A percentile compares a stretch with the other conserved stretches of the same genome.
Evolutionary conservation across 2,329 filamentous ascomycete species (phyloP).

Genomic region (Zymoseptoria pseudotritici): DNA sequence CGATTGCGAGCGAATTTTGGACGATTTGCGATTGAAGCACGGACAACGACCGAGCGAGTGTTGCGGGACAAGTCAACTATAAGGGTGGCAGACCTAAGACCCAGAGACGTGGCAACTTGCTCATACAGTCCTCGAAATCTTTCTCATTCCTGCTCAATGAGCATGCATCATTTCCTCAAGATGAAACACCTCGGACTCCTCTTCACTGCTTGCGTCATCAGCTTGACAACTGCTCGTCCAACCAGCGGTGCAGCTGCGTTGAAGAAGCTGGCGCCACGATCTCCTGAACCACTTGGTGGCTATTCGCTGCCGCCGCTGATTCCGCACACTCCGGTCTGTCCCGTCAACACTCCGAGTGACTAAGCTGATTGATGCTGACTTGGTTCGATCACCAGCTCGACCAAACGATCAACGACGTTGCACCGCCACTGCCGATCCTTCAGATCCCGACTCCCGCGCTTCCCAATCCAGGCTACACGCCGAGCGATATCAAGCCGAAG

Average conservation of each 20-base stretch:
- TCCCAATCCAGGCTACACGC: constrained; percentile 44
- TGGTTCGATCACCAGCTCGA: not conserved
- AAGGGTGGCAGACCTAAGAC: not conserved
- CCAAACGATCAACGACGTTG: constrained; percentile 38
- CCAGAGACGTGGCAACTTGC: not conserved
- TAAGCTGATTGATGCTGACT: constrained; percentile 29
- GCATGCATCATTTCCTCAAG: not conserved
- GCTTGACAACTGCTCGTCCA: not conserved
- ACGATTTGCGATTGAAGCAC: not conserved
- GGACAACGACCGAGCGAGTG: not conserved
- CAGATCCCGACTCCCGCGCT: constrained; percentile 54
- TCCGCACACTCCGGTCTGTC: constrained; percentile 45
- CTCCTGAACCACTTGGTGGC: not conserved
- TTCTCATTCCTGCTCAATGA: not conserved
- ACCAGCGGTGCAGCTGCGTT: not conserved
- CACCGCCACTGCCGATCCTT: constrained; percentile 50
- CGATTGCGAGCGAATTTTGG: not conserved
- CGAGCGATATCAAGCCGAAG: constrained; percentile 53
- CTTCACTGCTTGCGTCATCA: not conserved
- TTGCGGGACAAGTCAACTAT: not conserved
- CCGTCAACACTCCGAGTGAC: constrained; percentile 38
- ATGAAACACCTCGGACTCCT: not conserved
- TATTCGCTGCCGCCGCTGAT: constrained; percentile 40
- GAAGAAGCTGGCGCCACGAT: not conserved
- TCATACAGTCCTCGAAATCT: not conserved